Evolutionary conservation across 495 filamentous ascomycete species (phyloP), one percentile per base, ranked within the genome.

Genomic region (Cercophora scortea): DNA sequence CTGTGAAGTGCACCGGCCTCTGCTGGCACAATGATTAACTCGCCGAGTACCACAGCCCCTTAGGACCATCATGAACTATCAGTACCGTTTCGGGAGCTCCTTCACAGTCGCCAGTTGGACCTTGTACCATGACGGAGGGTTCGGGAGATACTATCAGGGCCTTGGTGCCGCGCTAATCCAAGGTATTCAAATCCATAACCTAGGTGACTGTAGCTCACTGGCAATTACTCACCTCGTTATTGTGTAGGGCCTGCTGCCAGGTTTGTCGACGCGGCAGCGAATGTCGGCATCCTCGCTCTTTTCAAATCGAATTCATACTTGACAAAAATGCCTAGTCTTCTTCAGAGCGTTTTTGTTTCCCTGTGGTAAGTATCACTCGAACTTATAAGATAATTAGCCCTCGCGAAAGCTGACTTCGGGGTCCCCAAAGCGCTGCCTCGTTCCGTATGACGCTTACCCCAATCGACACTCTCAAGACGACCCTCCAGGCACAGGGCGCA

Each of bases 61-160:
- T 8, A 57, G 65, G 32, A 68, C 65, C 1, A 68, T 68, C 40
- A 68, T 68, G 65, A 68, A 68, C 49, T 66, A 66, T n/a, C 65
- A 68, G 34, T 68, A 68, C 45, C 63, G 63, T 1, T 66, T 59
- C 45, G 65, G 65, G 4, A 52, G 46, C 4, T 56, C 63, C 0
- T 68, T 68, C 49, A 54, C 55, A n/a, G 40, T 11, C 0, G 59
- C 65, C 0, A 58, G 57, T 7, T 35, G 52, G 35, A 60, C 49
- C 0, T 61, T 68, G 33, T 64, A 62, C 53, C 36, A 52, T 6
- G 55, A 62, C 5, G 61, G 64, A 2, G 63, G 63, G 4, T 49
- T 57, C 52, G 42, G 61, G 6, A 53, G 65, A 5, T 68, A 68
- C 40, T 68, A 68, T 45, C 55, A 62, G 32, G 65, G 65, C 12